phyloP scores from a whole-genome alignment of 169 alveolate genomes.

The Plasmodium chabaudi region DNA sequence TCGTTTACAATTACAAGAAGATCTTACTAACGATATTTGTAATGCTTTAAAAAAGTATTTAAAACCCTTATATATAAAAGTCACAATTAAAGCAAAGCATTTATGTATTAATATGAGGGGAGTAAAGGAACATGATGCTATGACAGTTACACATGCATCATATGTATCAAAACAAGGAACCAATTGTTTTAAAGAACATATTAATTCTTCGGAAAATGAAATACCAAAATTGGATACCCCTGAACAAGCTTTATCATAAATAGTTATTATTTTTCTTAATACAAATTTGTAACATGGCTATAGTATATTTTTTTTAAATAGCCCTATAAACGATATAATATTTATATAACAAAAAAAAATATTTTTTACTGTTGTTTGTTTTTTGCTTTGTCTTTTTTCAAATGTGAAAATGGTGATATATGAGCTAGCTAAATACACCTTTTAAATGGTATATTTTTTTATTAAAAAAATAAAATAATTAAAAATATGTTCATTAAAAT shows the following conservation, averaged over 20 bases:
- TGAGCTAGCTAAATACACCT: slow-evolving; percentile 1
- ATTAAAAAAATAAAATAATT: slow-evolving; percentile 28
- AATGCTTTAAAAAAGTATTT: slow-evolving; percentile 39
- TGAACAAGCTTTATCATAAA: too few relatives aligned
- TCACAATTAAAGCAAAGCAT: slow-evolving; percentile 56
- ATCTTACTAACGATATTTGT: slow-evolving; percentile 65
- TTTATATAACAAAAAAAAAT: too few relatives aligned
- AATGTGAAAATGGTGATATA: too few relatives aligned
- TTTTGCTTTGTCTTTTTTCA: too few relatives aligned
- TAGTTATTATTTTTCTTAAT: too few relatives aligned
- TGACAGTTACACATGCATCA: slow-evolving; percentile 49
- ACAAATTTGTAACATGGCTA: too few relatives aligned
- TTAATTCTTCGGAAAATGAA: too few relatives aligned
- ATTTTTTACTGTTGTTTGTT: too few relatives aligned
- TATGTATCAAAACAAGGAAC: slow-evolving; percentile 2
- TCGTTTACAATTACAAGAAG: slow-evolving; percentile 67
- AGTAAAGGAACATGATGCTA: slow-evolving; percentile 62
- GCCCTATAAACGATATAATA: too few relatives aligned
- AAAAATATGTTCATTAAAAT: slow-evolving; percentile 52
- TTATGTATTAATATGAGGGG: slow-evolving; percentile 68
- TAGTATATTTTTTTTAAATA: too few relatives aligned
- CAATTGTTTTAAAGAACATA: too few relatives aligned
- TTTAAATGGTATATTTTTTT: slow-evolving; percentile 5
- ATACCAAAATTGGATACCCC: too few relatives aligned
- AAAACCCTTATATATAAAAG: slow-evolving; percentile 50